Conservation (phyloP, 2,329 filamentous ascomycete genomes). For the Pestalotiopsis sp. region DNA sequence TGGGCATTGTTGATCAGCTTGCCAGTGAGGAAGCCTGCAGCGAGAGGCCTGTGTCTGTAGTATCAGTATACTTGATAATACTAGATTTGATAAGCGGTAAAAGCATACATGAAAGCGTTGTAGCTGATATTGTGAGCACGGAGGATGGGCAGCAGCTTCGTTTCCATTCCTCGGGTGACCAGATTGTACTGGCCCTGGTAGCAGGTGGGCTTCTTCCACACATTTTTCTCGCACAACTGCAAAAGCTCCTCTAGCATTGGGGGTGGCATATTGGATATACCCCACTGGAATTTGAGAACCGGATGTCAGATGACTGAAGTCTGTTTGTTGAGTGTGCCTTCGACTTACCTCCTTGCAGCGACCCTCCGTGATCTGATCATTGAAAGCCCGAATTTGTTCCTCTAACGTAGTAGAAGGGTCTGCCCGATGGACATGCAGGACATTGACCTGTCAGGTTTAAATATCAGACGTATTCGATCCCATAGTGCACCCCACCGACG, state of each 20-base stretch:
- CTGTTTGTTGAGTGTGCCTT: background rate
- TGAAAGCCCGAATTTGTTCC: background rate
- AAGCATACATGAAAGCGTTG: background rate
- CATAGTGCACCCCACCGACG: accelerated
- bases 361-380: background rate
- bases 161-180: background rate
- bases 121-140: background rate
- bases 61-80: background rate
- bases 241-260: background rate
- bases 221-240: background rate
- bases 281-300: background rate
- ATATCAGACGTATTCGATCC: background rate
- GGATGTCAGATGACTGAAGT: background rate
- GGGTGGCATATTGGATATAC: background rate
- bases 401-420: background rate
- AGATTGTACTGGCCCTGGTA: background rate
- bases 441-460: background rate
- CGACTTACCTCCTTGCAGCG: background rate
- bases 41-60: background rate
- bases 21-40: background rate
- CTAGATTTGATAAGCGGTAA: background rate
- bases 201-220: background rate
- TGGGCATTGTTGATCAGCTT: background rate
- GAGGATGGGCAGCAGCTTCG: background rate
- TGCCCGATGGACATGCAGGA: background rate